A percentile compares a stretch with the other conserved stretches of the same genome.
Conservation (phyloP, 2,329 filamentous ascomycete species). For the Mycocentrospora acerina region DNA sequence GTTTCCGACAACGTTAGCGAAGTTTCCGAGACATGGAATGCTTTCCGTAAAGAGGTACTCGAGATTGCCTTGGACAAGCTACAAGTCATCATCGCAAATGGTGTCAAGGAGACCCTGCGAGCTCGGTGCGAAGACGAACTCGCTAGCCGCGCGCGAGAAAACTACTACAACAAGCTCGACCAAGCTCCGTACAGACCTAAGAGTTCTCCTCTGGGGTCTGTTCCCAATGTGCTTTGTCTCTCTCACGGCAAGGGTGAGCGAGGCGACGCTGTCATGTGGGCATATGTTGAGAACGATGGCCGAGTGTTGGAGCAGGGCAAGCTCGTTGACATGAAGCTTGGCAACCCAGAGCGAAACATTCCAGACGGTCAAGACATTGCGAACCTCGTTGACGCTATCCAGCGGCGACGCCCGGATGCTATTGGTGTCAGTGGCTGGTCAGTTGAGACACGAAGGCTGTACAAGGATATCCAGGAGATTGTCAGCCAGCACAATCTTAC, state of each 20-base stretch:
- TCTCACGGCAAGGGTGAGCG: conserved; percentile 83
- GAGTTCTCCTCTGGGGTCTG: conserved; percentile 84
- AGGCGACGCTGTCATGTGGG: conserved; percentile 81
- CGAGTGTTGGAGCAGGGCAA: conserved; percentile 87
- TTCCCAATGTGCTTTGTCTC: conserved; percentile 81
- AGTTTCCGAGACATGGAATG: conserved; percentile 92
- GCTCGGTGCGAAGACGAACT: conserved; percentile 93
- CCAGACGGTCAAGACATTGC: conserved; percentile 65
- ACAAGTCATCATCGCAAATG: conserved; percentile 80
- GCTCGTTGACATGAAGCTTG: conserved; percentile 72
- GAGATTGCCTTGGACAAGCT: conserved; percentile 80
- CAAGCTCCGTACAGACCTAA: conserved; percentile 96
- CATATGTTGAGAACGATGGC: conserved; percentile 91
- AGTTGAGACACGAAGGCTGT: conserved; percentile 80
- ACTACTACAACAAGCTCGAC: conserved; percentile 86
- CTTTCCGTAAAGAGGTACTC: conserved; percentile 79
- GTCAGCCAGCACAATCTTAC: conserved; percentile 76
- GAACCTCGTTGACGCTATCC: conserved; percentile 75
- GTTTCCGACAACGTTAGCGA: conserved; percentile 95
- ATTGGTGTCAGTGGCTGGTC: conserved; percentile 87
- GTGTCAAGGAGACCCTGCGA: conserved; percentile 90
- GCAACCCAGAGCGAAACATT: conserved; percentile 66
- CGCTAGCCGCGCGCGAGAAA: conserved; percentile 82
- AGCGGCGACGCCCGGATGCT: conserved; percentile 81
- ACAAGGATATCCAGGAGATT: conserved; percentile 77